Evolutionary conservation across 345 rosid species (phyloP), one percentile per base, ranked within the genome.

Genomic region (Streptanthus diversifolius): DNA sequence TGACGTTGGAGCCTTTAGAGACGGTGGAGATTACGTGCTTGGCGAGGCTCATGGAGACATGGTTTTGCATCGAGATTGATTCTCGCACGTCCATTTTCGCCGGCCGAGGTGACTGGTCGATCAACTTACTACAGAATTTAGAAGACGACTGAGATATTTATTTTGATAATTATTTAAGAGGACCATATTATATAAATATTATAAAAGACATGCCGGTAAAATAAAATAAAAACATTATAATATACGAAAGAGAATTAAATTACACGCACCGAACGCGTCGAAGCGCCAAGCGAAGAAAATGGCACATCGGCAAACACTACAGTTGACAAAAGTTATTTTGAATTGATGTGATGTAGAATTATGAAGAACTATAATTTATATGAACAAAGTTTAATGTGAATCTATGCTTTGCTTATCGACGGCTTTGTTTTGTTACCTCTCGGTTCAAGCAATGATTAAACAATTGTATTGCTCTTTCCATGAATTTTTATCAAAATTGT

Each of bases 1-100:
- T 87, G 8, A 82, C 72, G 84, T 93, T 87, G 47, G 85, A 75
- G 73, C 11, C 69, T 40, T 83, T 78, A 57, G 92, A 88, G 32
- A 79, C 77, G 43, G 79, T 74, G 52, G 76, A 52, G 72, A 86
- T 76, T 0, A 89, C 66, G 40, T 80, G 81, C 79, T 80, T 84
- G 7, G 87, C 54, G 33, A 93, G 76, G 7, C 35, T 48, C 55
- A 90, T 68, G 1, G 88, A 82, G 63, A 83, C 87, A 57, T 80
- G 83, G 79, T 84, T 87, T 72, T 88, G 98, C 65, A 21, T 15
- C 43, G 76, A 56, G 83, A 90, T 83, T 45, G 79, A 64, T 69
- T 86, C 84, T 1, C 83, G 71, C 35, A 88, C 71, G 79, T 90
- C 93, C 97, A 87, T 93, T 66, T 48, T 73, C 60, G 81, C 71